phyloP scores from a whole-genome alignment of 164 flowering plant species.

The Platanus orientalis region DNA sequence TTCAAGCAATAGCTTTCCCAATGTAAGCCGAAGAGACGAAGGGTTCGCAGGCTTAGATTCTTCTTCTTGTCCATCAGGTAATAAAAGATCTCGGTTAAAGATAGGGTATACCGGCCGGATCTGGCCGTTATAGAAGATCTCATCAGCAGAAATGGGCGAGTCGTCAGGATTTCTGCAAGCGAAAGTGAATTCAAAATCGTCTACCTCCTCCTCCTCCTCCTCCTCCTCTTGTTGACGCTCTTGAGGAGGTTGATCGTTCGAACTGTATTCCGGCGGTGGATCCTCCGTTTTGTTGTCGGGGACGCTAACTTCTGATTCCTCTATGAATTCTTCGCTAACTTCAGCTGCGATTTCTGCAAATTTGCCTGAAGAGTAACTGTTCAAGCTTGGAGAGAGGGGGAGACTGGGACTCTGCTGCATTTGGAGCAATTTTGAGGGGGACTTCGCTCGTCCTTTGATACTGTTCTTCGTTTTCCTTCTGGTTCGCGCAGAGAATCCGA shows the following conservation, averaged over 20 bases:
- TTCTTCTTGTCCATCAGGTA: slow-evolving; percentile 6
- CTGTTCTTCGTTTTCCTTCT: too few species aligned
- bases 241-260: slow-evolving; percentile 11
- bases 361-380: slow-evolving; percentile 22
- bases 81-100: slow-evolving; percentile 29
- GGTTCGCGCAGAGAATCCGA: too few species aligned
- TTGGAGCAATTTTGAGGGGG: not conserved
- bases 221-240: slow-evolving; percentile 4
- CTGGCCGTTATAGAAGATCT: slow-evolving; percentile 62
- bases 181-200: slow-evolving; percentile 59
- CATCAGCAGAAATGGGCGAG: slow-evolving; percentile 54
- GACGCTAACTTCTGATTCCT: not conserved
- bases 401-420: slow-evolving; percentile 6
- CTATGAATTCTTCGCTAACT: slow-evolving; percentile 20
- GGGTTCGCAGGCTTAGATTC: not conserved
- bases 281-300: not conserved
- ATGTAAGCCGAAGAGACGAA: slow-evolving; percentile 26
- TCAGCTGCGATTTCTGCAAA: slow-evolving; percentile 34
- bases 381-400: slow-evolving; percentile 29
- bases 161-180: slow-evolving; percentile 20
- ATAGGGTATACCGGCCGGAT: slow-evolving; percentile 51
- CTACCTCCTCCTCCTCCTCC: slow-evolving; percentile 10
- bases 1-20: slow-evolving; percentile 38
- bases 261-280: not conserved
- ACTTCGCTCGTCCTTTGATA: too few species aligned